Evolutionary conservation across 805 yeast genomes (phyloP), one percentile per base, ranked within the genome.

Genomic region (Pichia thaimueangensis): DNA sequence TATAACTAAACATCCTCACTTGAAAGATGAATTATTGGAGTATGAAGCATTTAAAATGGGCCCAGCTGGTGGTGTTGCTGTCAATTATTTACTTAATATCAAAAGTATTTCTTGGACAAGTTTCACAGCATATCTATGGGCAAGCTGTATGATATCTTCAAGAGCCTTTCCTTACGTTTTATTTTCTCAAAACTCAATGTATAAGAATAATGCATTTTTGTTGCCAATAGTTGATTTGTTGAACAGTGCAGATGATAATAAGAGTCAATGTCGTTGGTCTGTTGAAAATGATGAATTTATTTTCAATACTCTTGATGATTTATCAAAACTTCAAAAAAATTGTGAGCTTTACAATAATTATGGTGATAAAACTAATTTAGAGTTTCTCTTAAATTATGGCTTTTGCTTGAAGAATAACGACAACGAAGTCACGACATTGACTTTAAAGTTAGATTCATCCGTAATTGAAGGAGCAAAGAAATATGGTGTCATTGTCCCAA

Each of bases 91-190:
- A 24, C 29, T 48, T 9, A 48, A 46, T 24, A 41, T 41, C 3
- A 47, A 47, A 28, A 40, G 45, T 10, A 47, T 45, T 17, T 64
- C 72, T 35, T 82, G 89, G 89, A 70, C 78, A 1, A 68, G 78
- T 43, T 82, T 84, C 52, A 67, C 77, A 0, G 79, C 78, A 6
- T 88, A 80, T 56, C 55, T 82, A 5, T 89, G 96, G 96, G 78
- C 94, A 0, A 64, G 73, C 32, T 67, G 75, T 35, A 82, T 86
- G 12, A 71, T 85, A 48, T 71, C 79, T 10, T 80, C 95, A 1
- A 71, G 97, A 48, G 83, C 93, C 0, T 89, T 89, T 56, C 96
- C 96, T 1, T 71, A 75, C 38, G 60, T 85, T 30, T 54, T 87
- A n/a, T 49, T 78, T n/a, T 66, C 54, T 12, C 58, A 59, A 8